A percentile compares a stretch with the other conserved stretches of the same genome.
Evolutionary conservation across 2,329 filamentous ascomycete species (phyloP).

Genomic region (Thelonectria blattea): DNA sequence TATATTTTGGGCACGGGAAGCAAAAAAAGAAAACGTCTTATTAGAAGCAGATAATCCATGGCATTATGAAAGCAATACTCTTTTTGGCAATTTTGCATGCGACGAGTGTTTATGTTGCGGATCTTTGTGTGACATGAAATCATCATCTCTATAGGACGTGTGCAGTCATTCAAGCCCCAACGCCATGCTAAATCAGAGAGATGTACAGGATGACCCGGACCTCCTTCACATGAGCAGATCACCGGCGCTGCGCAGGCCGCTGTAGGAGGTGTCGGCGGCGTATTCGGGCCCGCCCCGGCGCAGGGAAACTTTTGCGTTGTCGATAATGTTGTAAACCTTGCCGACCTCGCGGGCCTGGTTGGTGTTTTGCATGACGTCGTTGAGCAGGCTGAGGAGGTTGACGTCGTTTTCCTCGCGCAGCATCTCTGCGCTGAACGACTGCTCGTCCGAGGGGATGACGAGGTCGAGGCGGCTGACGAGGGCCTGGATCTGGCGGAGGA

Average conservation of each 20-base stretch:
- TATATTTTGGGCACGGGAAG: not conserved
- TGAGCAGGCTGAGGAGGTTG: conserved; percentile 76
- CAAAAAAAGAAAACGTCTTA: not conserved
- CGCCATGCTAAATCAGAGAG: conserved; percentile 36
- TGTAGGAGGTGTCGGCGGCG: conserved; percentile 31
- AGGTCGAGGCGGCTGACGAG: conserved; percentile 84
- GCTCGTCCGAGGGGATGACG: conserved; percentile 72
- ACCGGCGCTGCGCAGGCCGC: conserved; percentile 36
- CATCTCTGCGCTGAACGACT: conserved; percentile 72
- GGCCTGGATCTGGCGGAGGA: conserved; percentile 87
- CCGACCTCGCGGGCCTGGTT: conserved; percentile 75
- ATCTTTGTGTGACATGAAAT: not conserved
- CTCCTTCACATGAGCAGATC: conserved; percentile 41
- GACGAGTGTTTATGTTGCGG: not conserved
- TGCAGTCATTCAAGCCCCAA: conserved; percentile 30
- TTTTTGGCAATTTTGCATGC: not conserved
- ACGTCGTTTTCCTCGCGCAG: conserved; percentile 85
- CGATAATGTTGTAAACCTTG: conserved; percentile 71
- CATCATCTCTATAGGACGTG: conserved; percentile 27
- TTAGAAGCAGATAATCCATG: not conserved
- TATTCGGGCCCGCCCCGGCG: conserved; percentile 34
- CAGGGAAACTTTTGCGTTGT: conserved; percentile 43
- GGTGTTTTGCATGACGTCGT: conserved; percentile 75
- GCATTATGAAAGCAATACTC: not conserved
- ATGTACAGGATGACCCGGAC: not conserved